A percentile compares a stretch with the other conserved stretches of the same genome.
Evolutionary conservation across 352 stramenopile species (phyloP).

Genomic region (Globisporangium paddicum): DNA sequence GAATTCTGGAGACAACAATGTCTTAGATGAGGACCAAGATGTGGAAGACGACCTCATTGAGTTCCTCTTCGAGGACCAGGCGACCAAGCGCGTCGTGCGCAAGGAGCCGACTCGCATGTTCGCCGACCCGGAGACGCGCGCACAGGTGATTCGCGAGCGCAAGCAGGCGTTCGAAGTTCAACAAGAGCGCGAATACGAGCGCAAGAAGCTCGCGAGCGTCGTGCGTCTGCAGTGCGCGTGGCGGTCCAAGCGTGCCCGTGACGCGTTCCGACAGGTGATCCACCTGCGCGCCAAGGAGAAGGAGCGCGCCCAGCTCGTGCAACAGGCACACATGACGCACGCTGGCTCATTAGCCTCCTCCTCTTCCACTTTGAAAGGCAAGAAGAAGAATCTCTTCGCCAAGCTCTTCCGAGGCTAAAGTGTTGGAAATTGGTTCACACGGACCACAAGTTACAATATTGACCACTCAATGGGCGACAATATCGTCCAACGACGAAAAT

Average conservation of each 20-base stretch:
- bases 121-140: constrained; percentile 21
- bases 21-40: neutral
- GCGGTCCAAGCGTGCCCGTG: constrained; percentile 56
- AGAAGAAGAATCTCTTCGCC: neutral
- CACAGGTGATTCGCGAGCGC: constrained; percentile 33
- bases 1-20: neutral
- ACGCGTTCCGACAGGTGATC: constrained; percentile 54
- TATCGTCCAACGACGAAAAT: too few species aligned
- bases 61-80: constrained; percentile 54
- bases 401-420: neutral
- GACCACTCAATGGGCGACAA: too few species aligned
- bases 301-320: constrained; percentile 39
- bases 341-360: neutral
- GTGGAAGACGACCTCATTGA: constrained; percentile 20
- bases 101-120: constrained; percentile 23
- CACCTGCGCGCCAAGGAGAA: constrained; percentile 58
- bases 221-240: constrained; percentile 75
- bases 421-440: too few species aligned
- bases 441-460: too few species aligned
- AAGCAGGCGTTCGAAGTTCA: constrained; percentile 29
- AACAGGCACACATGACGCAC: constrained; percentile 13
- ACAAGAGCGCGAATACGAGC: constrained; percentile 30
- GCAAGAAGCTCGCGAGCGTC: constrained; percentile 44
- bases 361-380: neutral
- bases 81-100: constrained; percentile 38